A percentile compares a stretch with the other conserved stretches of the same genome.
Conservation (phyloP, 2,329 filamentous ascomycete species). For the Diaporthe caulivora region DNA sequence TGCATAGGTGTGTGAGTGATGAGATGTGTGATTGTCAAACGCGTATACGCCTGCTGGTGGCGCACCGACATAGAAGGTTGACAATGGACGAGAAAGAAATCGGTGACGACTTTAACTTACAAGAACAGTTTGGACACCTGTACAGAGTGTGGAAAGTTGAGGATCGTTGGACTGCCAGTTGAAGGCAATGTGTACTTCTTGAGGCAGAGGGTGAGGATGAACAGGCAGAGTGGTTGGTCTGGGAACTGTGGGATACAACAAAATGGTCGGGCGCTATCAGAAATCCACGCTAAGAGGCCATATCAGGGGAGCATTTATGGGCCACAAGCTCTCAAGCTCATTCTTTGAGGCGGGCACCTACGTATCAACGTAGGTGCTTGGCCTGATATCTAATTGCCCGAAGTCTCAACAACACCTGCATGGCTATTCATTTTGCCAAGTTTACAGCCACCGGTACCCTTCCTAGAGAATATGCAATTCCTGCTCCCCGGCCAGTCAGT, state of each 20-base stretch:
- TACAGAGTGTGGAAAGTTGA: background rate
- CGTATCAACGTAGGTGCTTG: background rate
- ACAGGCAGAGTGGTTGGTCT: background rate
- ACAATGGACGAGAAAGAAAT: background rate
- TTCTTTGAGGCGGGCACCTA: background rate
- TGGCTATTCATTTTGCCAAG: background rate
- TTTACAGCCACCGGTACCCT: background rate
- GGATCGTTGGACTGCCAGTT: background rate
- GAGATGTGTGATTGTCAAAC: background rate
- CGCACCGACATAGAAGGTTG: background rate
- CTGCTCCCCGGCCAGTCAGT: background rate
- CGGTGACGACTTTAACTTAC: background rate
- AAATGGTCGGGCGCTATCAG: background rate
- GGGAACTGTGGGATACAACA: background rate
- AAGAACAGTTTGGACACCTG: background rate
- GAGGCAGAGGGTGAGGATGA: background rate
- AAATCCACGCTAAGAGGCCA: background rate
- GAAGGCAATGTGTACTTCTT: background rate
- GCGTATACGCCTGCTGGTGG: background rate
- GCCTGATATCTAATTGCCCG: background rate
- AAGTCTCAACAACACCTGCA: background rate
- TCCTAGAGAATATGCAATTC: too few species aligned
- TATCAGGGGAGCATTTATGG: background rate
- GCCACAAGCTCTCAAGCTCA: background rate
- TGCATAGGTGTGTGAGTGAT: background rate